Base-by-base conservation (phyloP, 2,329 filamentous ascomycete genomes). In the Tolypocladium amazonense region DNA sequence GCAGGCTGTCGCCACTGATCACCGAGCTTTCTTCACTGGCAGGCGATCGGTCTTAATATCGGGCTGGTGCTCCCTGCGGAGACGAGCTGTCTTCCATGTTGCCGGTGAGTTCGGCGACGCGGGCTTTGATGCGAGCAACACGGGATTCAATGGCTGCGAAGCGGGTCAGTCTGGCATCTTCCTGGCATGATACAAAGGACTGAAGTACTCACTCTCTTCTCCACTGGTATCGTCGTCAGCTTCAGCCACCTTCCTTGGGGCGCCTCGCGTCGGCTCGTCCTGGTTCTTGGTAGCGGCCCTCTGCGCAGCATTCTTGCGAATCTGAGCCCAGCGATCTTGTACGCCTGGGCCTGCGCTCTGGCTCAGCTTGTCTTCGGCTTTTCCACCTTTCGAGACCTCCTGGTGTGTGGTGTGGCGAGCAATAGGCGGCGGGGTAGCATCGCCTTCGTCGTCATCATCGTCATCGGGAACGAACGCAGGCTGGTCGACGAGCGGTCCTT, bases 71-170 rank as follows among this genome's bases (percentile, higher is more conserved):
- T 39, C 65, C 57, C 27, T 70, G 66, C 33, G 81, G 77, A 8
- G 69, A 72, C 47, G 67, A 69, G 39, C 73, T 73, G 52, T 75
- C 79, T 69, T 93, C 89, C 83, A 90, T 90, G 73, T 89, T 90
- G 67, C 88, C 88, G 2, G 94, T 99, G 67, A 99, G 77, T 73
- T 97, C 92, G 58, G 94, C 94, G 61, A 99, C 94, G 63, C 94
- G 88, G 62, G 94, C 94, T 77, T 97, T 97, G 82, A 99, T 99
- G 64, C 94, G 89, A 56, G 94, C 94, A 61, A 97, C 94, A 65
- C 94, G 90, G 56, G 92, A 92, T 75, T 99, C 94, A 69, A 97
- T 97, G 41, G 92, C 91, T 95, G 66, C n/a, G 58, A 30, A 15
- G 50, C 52, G 56, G 1, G 62, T 74, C 54, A 73, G 71, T 37